Evolutionary conservation across 2,329 filamentous ascomycete genomes (phyloP).

Genomic region (Akanthomyces dipterigenus): DNA sequence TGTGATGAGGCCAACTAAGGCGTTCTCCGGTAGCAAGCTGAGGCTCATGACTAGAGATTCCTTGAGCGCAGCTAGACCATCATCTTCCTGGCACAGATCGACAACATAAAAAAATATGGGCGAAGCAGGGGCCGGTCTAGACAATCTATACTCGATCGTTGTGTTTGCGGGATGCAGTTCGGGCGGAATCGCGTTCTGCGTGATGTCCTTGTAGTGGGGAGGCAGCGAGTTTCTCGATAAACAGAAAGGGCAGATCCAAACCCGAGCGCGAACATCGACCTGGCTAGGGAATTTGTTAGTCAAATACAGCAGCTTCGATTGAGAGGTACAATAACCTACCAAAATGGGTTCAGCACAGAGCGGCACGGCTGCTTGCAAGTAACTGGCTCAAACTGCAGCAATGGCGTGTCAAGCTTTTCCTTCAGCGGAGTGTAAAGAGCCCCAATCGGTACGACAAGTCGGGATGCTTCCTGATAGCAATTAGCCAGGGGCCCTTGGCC

Average conservation of each 20-base stretch:
- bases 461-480: constrained; percentile 69
- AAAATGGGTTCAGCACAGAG: constrained; percentile 94
- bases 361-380: constrained; percentile 95
- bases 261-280: constrained; percentile 73
- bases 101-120: constrained; percentile 85
- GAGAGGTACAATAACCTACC: constrained; percentile 48
- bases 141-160: constrained; percentile 82
- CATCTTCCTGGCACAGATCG: constrained; percentile 82
- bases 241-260: constrained; percentile 89
- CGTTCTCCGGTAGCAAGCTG: constrained; percentile 72
- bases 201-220: constrained; percentile 86
- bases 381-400: constrained; percentile 93
- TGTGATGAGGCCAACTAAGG: constrained; percentile 76
- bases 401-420: constrained; percentile 81
- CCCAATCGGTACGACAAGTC: constrained; percentile 91
- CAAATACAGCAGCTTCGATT: not conserved
- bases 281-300: constrained; percentile 44
- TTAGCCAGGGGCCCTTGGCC: not conserved
- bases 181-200: constrained; percentile 71
- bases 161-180: constrained; percentile 77
- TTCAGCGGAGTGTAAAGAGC: constrained; percentile 93
- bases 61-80: constrained; percentile 74
- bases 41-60: constrained; percentile 83
- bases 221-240: constrained; percentile 76
- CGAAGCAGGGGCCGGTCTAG: constrained; percentile 73